Percentiles rank a stretch among this genome's conserved stretches.
Evolutionary conservation across 2,329 filamentous ascomycete species (phyloP).

Genomic region (Fusarium armeniacum): DNA sequence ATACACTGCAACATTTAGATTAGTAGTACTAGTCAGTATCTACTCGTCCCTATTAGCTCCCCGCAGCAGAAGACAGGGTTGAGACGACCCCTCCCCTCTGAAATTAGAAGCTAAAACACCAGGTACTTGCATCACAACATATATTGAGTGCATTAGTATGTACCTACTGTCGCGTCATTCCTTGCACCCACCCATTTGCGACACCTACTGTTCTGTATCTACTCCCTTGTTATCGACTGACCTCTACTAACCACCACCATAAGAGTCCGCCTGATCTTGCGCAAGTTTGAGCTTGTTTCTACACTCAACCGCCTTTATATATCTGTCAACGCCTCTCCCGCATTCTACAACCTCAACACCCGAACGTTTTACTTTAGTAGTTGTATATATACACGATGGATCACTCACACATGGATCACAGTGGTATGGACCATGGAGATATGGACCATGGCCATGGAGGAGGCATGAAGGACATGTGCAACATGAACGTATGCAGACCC

Average conservation of each 20-base stretch:
- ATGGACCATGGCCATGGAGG: constrained; percentile 68
- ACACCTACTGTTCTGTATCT: constrained; percentile 5
- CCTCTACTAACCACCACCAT: constrained; percentile 24
- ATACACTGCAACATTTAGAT: neutral
- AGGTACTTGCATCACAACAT: constrained; percentile 11
- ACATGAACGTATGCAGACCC: constrained; percentile 81
- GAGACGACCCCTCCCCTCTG: constrained; percentile 13
- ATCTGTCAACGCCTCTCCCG: neutral
- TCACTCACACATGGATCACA: constrained; percentile 61
- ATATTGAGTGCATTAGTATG: neutral
- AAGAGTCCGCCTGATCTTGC: constrained; percentile 45
- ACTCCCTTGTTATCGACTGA: constrained; percentile 22
- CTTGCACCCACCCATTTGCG: constrained; percentile 19
- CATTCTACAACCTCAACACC: neutral
- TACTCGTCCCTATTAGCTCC: neutral
- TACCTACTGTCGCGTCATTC: constrained; percentile 32
- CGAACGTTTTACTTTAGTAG: neutral
- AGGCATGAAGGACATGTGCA: constrained; percentile 78
- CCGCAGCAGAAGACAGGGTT: constrained; percentile 26
- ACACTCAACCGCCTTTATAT: constrained; percentile 12
- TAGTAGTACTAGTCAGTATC: neutral
- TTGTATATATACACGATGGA: constrained; percentile 54
- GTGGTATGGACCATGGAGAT: constrained; percentile 59
- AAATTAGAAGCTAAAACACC: constrained; percentile 15
- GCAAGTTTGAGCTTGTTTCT: constrained; percentile 60